Percentiles rank a stretch among this genome's conserved stretches.
Evolutionary conservation across 2,329 filamentous ascomycete species (phyloP).

Genomic region (Xylaria sp.): DNA sequence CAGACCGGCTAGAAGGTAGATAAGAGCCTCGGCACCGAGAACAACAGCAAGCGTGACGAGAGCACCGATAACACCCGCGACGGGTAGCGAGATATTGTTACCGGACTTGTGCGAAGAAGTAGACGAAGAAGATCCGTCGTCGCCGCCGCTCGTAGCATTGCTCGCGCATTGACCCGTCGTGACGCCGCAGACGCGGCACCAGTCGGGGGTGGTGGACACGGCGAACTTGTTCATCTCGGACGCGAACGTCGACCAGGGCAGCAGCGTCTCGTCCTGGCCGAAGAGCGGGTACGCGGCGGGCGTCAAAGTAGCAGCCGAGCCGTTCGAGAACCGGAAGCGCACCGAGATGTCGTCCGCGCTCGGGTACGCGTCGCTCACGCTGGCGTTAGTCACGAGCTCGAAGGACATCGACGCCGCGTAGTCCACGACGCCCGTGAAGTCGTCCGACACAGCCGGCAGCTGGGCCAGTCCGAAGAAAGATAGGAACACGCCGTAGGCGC

Average conservation of each 20-base stretch:
- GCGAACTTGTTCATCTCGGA: conserved; percentile 72
- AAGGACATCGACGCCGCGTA: conserved; percentile 86
- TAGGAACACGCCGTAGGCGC: conserved; percentile 70
- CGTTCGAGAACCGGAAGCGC: conserved; percentile 71
- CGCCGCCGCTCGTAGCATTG: conserved; percentile 43
- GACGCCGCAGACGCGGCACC: conserved; percentile 83
- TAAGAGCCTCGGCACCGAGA: conserved; percentile 57
- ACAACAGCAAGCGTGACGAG: conserved; percentile 68
- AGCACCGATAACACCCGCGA: conserved; percentile 87
- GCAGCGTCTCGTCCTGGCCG: conserved; percentile 63
- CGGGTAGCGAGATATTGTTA: conserved; percentile 71
- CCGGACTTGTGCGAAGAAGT: conserved; percentile 35
- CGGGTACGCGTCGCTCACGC: conserved; percentile 60
- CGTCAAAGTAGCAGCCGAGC: conserved; percentile 65
- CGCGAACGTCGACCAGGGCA: conserved; percentile 78
- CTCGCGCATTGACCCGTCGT: conserved; percentile 72
- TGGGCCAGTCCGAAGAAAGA: conserved; percentile 71
- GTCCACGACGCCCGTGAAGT: conserved; percentile 83
- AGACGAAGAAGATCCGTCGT: conserved; percentile 43
- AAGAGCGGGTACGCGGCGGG: conserved; percentile 67
- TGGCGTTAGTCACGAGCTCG: conserved; percentile 72
- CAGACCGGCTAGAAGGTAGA: conserved; percentile 58
- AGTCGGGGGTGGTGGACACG: conserved; percentile 70
- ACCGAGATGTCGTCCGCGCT: conserved; percentile 61
- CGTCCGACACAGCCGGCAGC: conserved; percentile 60